Percentiles rank a stretch among this genome's conserved stretches.
These are phyloP conservation scores for Kazachstania sp. DNA, from an alignment of 1,139 yeast species.

Conservation along the genomic window DNA sequence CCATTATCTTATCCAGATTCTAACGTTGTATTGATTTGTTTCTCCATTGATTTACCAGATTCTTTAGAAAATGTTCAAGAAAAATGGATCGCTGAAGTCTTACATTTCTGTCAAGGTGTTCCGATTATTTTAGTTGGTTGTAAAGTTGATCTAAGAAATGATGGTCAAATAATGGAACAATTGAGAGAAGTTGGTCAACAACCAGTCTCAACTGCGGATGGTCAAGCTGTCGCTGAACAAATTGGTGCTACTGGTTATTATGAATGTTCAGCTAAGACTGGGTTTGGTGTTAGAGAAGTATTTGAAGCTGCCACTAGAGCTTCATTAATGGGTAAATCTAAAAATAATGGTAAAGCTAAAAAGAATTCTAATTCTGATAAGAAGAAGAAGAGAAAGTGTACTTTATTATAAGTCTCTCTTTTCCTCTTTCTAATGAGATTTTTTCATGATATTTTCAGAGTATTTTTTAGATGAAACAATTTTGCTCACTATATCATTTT, in stretches of 20 bases:
- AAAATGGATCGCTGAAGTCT: conserved; percentile 90
- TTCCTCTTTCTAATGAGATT: background rate
- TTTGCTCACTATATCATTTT: background rate
- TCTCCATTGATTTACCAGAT: conserved; percentile 86
- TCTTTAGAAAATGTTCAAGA: conserved; percentile 88
- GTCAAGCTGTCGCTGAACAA: conserved; percentile 75
- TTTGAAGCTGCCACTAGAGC: conserved; percentile 85
- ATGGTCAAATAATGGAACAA: conserved; percentile 65
- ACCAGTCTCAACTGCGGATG: conserved; percentile 73
- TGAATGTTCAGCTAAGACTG: conserved; percentile 91
- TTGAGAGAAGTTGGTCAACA: conserved; percentile 66
- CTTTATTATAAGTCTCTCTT: conserved; percentile 24
- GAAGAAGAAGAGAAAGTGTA: conserved; percentile 35
- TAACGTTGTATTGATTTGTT: conserved; percentile 84
- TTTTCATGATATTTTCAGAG: background rate
- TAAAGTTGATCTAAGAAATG: conserved; percentile 82
- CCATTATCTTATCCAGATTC: conserved; percentile 92
- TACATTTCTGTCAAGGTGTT: conserved; percentile 91
- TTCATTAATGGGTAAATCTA: conserved; percentile 32
- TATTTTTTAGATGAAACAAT: background rate
- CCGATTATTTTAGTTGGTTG: conserved; percentile 92
- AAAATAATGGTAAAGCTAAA: conserved; percentile 26
- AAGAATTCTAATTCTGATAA: conserved; percentile 25
- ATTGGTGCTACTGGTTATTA: conserved; percentile 80
- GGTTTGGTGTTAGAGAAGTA: conserved; percentile 84